phyloP scores from a whole-genome alignment of 305 asterid genomes.

The Solanum hybrid region DNA sequence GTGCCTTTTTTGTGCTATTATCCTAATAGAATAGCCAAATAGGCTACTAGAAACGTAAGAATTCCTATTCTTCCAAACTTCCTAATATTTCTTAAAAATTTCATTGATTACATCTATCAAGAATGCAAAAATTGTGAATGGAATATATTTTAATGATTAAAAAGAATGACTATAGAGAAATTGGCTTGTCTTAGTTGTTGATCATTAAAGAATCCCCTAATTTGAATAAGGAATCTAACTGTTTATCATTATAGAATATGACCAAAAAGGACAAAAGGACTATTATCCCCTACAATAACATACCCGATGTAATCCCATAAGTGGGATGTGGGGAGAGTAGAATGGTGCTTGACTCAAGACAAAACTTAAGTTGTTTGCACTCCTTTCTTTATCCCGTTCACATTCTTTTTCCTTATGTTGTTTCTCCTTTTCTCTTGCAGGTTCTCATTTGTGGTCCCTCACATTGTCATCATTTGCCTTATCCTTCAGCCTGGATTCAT shows the following conservation, averaged over 20 bases:
- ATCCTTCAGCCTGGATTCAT: too few species aligned
- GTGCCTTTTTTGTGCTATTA: not conserved
- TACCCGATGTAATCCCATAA: not conserved
- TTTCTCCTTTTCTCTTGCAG: not conserved
- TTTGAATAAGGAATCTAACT: too few species aligned
- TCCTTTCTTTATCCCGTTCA: not conserved
- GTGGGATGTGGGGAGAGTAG: not conserved
- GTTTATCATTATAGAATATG: not conserved
- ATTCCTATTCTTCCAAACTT: not conserved
- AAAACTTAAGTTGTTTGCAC: not conserved
- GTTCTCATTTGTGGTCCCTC: too few species aligned
- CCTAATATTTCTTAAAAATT: too few species aligned
- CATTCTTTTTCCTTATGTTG: not conserved
- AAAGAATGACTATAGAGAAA: not conserved
- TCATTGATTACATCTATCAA: too few species aligned
- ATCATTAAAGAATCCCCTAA: too few species aligned
- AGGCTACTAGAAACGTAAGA: not conserved
- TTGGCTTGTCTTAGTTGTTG: not conserved
- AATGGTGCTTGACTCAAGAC: not conserved
- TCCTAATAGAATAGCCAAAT: not conserved
- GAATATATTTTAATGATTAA: too few species aligned
- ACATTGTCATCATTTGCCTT: too few species aligned
- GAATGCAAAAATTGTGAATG: not conserved
- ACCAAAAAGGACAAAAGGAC: too few species aligned
- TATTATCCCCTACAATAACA: not conserved